Conservation (phyloP, 2,329 filamentous ascomycete species). For the Pestalotiopsis sp. region DNA sequence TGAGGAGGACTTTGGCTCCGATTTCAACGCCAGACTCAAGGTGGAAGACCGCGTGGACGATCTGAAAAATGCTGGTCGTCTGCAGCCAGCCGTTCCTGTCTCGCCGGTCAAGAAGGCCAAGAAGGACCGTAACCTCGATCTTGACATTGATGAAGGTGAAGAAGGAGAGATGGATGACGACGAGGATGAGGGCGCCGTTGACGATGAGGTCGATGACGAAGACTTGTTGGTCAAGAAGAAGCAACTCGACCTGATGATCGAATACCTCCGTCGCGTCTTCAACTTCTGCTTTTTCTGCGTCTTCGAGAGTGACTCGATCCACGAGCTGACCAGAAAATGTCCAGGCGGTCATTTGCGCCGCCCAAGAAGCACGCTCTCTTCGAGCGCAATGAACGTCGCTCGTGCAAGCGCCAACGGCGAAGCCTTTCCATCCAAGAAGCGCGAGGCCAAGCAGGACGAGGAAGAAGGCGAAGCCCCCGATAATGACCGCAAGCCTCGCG, state of each 20-base stretch:
- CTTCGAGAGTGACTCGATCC: constrained; percentile 95
- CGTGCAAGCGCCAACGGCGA: constrained; percentile 82
- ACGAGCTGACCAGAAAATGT: constrained; percentile 94
- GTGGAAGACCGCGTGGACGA: constrained; percentile 88
- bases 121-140: constrained; percentile 61
- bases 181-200: constrained; percentile 76
- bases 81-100: constrained; percentile 67
- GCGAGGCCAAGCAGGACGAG: constrained; percentile 64
- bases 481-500: constrained; percentile 72
- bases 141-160: constrained; percentile 66
- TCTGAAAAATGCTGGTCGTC: constrained; percentile 72
- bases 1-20: constrained; percentile 79
- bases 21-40: constrained; percentile 75
- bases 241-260: constrained; percentile 91
- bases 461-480: constrained; percentile 67
- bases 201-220: constrained; percentile 88
- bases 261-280: constrained; percentile 94
- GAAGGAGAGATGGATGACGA: constrained; percentile 75
- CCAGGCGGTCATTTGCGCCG: constrained; percentile 95
- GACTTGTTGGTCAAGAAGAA: constrained; percentile 93
- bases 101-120: constrained; percentile 63
- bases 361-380: constrained; percentile 82
- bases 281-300: constrained; percentile 99
- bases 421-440: constrained; percentile 82
- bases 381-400: constrained; percentile 81